Base-by-base conservation (phyloP, 75 land plant species). In the Ceratopteris richardii region DNA sequence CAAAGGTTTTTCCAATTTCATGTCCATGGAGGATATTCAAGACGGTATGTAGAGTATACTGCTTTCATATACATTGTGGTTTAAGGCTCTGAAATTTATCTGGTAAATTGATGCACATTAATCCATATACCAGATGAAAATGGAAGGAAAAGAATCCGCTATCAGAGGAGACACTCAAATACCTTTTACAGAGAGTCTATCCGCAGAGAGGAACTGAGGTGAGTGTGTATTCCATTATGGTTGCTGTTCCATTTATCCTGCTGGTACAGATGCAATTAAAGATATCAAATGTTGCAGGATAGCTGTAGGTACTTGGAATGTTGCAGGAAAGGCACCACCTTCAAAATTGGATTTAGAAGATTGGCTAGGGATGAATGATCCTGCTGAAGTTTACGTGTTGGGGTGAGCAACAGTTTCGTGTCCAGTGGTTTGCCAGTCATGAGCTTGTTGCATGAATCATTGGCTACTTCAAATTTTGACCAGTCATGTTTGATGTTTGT, bases 231-330 rank as follows among this genome's bases (percentile, higher is more conserved):
- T 1, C 25, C 54, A 2, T 26, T 3, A 1, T 11, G 28, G 54
- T 52, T 52, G 18, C 25, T 52, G 51, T 10, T 11, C 6, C 11
- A 5, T 18, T 21, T 6, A 10, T 9, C 6, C 18, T 48, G 19
- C 51, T 48, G 11, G 20, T 21, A n/a, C n/a, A n/a, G n/a, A n/a
- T n/a, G n/a, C n/a, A n/a, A 17, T 10, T 48, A 17, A 40, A 40
- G 14, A 40, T 14, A 9, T 40, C 14, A 17, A 4, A 28, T 23
- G 13, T 6, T 52, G 31, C 66, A 88, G 94, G 56, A 24, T 85
- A 31, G 77, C 82, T 68, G 87, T 80, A 23, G 76, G 89, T 17
- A 81, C 97, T 17, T 92, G 98, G 98, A 93, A 93, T 62, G 98
- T 93, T 55, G 98, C 84, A 28, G 98, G 98, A 24, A 88, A 74